Percentiles rank a stretch among this genome's conserved stretches.
These are phyloP conservation scores for Pythium coloratum DNA, from an alignment of 352 stramenopile genomes.

Conservation along the genomic window DNA sequence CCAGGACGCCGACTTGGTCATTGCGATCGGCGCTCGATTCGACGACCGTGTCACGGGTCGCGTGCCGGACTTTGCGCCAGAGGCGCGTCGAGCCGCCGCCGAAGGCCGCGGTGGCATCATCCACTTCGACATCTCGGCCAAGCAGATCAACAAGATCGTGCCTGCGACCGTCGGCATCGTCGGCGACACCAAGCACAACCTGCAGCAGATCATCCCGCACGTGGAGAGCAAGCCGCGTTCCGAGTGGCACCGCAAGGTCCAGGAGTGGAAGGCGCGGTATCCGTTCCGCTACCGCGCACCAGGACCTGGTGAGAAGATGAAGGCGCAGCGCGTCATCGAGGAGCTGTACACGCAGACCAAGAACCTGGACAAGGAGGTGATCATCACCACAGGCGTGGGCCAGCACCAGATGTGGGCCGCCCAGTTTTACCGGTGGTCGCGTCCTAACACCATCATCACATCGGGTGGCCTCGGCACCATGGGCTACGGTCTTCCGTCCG, in stretches of 20 bases:
- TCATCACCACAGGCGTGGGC: constrained; percentile 94
- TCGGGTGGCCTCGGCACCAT: constrained; percentile 95
- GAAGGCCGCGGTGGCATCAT: constrained; percentile 94
- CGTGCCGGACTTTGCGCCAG: constrained; percentile 92
- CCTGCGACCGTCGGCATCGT: constrained; percentile 77
- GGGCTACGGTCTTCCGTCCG: constrained; percentile 93
- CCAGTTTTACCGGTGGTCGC: constrained; percentile 95
- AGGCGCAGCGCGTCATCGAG: constrained; percentile 92
- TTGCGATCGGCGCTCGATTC: constrained; percentile 94
- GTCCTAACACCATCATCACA: constrained; percentile 92
- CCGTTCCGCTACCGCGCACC: constrained; percentile 91
- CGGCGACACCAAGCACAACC: constrained; percentile 90
- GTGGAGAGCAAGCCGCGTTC: constrained; percentile 79
- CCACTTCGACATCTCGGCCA: constrained; percentile 93
- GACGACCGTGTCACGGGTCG: constrained; percentile 96
- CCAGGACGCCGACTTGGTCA: constrained; percentile 94
- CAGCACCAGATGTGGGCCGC: constrained; percentile 97
- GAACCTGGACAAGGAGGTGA: constrained; percentile 78
- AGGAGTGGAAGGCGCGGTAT: constrained; percentile 90
- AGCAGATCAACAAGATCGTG: constrained; percentile 87
- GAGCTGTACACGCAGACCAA: constrained; percentile 95
- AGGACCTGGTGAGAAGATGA: constrained; percentile 78
- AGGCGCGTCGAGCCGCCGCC: constrained; percentile 87
- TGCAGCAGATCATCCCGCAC: constrained; percentile 87
- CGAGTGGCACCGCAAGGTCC: constrained; percentile 92